Percentiles rank a stretch among this genome's conserved stretches.
These are phyloP conservation scores for Macadamia tetraphylla DNA, from an alignment of 164 flowering plant genomes.

Conservation along the genomic window DNA sequence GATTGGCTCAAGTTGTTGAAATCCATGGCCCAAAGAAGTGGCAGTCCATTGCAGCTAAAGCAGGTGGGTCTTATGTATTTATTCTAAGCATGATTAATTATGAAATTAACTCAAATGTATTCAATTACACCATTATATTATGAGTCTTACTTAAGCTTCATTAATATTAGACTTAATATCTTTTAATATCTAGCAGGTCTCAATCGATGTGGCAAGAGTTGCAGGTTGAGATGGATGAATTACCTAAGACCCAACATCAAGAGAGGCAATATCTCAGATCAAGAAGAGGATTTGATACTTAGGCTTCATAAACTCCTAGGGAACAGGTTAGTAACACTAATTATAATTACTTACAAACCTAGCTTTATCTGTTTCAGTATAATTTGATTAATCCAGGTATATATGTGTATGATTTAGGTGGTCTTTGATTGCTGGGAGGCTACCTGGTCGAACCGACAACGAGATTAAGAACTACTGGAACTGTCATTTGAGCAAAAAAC, in stretches of 20 bases:
- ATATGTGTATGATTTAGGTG: constrained; percentile 23
- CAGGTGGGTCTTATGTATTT: constrained; percentile 35
- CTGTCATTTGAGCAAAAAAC: constrained; percentile 49
- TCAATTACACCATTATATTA: not conserved
- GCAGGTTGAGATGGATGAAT: constrained; percentile 42
- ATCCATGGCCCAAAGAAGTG: constrained; percentile 38
- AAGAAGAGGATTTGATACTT: constrained; percentile 38
- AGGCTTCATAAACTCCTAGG: constrained; percentile 48
- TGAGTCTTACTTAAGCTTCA: not conserved
- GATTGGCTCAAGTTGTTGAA: constrained; percentile 33
- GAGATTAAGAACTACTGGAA: constrained; percentile 1
- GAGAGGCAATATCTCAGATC: constrained; percentile 32
- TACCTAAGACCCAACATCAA: constrained; percentile 35
- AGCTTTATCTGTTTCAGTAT: not conserved
- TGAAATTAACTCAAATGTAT: not conserved
- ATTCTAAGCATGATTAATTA: not conserved
- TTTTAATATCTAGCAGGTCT: not conserved
- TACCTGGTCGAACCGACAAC: constrained; percentile 34
- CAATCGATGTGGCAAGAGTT: constrained; percentile 36
- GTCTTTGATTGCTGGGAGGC: constrained; percentile 52
- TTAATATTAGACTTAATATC: too few species aligned
- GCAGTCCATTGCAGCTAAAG: constrained; percentile 37
- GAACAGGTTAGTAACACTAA: constrained; percentile 26
- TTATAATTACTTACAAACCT: not conserved
- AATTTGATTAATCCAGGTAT: not conserved